Conservation (phyloP, 352 stramenopile genomes). For the Pythium insidiosum region DNA sequence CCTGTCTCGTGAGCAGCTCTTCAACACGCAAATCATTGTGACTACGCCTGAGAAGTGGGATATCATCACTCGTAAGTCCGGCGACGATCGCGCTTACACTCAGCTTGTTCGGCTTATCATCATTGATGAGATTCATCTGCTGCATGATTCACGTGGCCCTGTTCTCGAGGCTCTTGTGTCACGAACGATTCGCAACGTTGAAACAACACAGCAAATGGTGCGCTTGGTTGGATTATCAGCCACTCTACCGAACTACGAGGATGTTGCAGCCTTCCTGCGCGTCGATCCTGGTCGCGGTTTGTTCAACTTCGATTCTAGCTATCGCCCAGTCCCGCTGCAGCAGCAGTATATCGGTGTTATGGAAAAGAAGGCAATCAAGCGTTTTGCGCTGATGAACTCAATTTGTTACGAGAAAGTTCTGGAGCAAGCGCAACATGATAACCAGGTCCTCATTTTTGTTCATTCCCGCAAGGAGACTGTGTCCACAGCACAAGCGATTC, state of each 20-base stretch:
- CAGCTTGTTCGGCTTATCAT: slow-evolving; percentile 98
- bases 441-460: slow-evolving; percentile 99
- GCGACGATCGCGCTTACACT: slow-evolving; percentile 96
- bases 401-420: slow-evolving; percentile 99
- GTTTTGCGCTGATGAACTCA: slow-evolving; percentile 99
- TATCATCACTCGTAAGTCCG: slow-evolving; percentile 98
- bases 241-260: slow-evolving; percentile 99
- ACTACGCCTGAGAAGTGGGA: too few relatives aligned
- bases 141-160: slow-evolving; percentile 97
- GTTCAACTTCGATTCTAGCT: slow-evolving; percentile 99
- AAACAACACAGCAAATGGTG: slow-evolving; percentile 95
- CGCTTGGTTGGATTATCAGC: slow-evolving; percentile 97
- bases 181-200: slow-evolving; percentile 96
- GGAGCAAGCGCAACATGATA: slow-evolving; percentile 89
- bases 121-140: slow-evolving; percentile 99
- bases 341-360: slow-evolving; percentile 99
- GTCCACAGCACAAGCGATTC: slow-evolving; percentile 94
- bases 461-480: slow-evolving; percentile 98
- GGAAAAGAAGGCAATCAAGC: slow-evolving; percentile 98
- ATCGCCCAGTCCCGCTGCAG: slow-evolving; percentile 97
- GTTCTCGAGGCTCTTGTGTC: slow-evolving; percentile 98
- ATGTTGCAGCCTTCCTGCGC: slow-evolving; percentile 97
- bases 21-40: slow-evolving; percentile 99
- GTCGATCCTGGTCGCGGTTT: slow-evolving; percentile 97
- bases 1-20: slow-evolving; percentile 96